These are phyloP conservation scores for Oryza punctata DNA, from an alignment of 176 grass and related monocot genomes.

Conservation along the genomic window DNA sequence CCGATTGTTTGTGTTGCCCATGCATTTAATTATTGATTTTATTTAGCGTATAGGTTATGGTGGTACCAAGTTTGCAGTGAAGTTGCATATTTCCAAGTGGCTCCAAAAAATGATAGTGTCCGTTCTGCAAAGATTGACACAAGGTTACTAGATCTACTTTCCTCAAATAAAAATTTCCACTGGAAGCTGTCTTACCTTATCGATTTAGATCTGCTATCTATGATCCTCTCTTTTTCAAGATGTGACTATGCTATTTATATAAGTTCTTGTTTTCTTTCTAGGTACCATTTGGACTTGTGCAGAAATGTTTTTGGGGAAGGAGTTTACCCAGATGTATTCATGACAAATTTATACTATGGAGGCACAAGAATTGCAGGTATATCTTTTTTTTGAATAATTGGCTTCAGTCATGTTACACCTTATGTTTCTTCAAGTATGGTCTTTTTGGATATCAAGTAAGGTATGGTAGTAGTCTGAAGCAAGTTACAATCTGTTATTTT, in stretches of 20 bases:
- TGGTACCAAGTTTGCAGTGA: conserved; percentile 99
- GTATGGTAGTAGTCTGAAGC: not conserved
- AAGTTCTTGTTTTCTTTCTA: conserved; percentile 40
- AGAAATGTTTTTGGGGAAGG: conserved; percentile 91
- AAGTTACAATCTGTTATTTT: not conserved
- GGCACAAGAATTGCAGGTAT: conserved; percentile 86
- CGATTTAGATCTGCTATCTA: not conserved
- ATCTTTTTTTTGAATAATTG: conserved; percentile 9
- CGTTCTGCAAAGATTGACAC: conserved; percentile 81
- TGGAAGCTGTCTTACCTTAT: conserved; percentile 15
- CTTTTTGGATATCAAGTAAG: not conserved
- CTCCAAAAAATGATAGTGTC: conserved; percentile 76
- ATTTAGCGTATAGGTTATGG: conserved; percentile 74
- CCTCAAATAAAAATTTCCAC: not conserved
- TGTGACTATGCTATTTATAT: conserved; percentile 19
- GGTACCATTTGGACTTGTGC: conserved; percentile 97
- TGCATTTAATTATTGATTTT: conserved; percentile 40
- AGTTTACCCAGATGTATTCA: conserved; percentile 87
- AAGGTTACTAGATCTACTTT: conserved; percentile 49
- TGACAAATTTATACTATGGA: conserved; percentile 95
- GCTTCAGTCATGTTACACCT: not conserved
- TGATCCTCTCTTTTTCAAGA: not conserved
- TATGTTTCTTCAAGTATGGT: not conserved
- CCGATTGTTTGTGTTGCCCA: not conserved
- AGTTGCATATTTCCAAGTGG: conserved; percentile 95